Conservation (phyloP, 2,329 filamentous ascomycete genomes). For the Fusarium bulbicola region DNA sequence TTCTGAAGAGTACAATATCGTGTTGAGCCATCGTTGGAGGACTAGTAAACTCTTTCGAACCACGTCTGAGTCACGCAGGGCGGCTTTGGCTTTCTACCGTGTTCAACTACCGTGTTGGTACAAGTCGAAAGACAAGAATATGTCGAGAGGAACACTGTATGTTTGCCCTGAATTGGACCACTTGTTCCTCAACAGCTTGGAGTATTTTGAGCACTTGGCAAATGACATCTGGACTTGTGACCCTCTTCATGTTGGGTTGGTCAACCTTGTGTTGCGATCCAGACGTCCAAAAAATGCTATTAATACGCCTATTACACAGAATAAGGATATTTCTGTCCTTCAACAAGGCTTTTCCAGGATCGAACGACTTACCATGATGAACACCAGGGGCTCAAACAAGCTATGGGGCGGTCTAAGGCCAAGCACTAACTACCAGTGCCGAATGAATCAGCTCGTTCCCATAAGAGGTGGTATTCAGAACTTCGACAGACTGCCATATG, state of each 20-base stretch:
- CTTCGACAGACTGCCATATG: not conserved
- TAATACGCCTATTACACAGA: not conserved
- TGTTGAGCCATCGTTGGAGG: not conserved
- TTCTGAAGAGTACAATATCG: too few relatives aligned
- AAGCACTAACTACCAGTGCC: too few relatives aligned
- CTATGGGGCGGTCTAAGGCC: too few relatives aligned
- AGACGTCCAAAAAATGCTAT: too few relatives aligned
- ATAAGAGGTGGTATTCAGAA: fast-evolving
- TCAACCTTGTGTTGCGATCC: too few relatives aligned
- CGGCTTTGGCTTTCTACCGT: not conserved
- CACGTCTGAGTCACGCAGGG: not conserved
- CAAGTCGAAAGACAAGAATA: too few relatives aligned
- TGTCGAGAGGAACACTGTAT: not conserved
- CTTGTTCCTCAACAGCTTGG: fast-evolving
- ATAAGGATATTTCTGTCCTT: not conserved
- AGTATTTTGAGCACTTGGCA: not conserved
- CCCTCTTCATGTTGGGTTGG: not conserved
- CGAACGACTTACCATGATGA: not conserved
- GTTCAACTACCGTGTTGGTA: conserved; percentile 1
- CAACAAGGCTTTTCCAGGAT: not conserved
- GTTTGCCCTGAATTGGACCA: conserved; percentile 4
- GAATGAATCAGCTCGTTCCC: too few relatives aligned
- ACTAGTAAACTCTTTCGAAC: not conserved
- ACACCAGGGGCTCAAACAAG: not conserved
- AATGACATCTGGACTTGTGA: not conserved